Base-by-base conservation (phyloP, 2,329 filamentous ascomycete species). In the Fusarium sp. region DNA sequence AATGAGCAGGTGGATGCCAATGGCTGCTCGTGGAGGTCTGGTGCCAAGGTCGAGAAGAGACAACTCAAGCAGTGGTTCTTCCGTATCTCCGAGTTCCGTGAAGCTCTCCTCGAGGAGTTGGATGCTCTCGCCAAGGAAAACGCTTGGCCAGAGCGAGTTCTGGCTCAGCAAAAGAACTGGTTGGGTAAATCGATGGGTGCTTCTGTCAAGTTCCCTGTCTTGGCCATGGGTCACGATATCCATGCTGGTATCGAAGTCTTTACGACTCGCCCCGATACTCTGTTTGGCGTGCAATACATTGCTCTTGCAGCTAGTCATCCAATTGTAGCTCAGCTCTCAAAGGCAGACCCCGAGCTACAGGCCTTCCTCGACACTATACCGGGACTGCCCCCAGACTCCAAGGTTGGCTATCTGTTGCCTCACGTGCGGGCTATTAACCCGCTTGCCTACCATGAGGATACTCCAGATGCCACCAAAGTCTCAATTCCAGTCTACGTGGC, bases 1-100 rank as follows among this genome's bases (percentile, higher is more conserved):
- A 98, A 98, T 81, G 95, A 98, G 83, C 95, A 98, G 83, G 94
- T 97, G n/a, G 94, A 97, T 80, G 88, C 93, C 59, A 92, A 94
- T 79, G 95, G 95, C 35, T 90, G 87, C 77, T 97, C 95, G 2
- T 98, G 95, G 95, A 90, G 95, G 66, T 97, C 94, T 2, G 95
- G 95, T 11, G 95, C 94, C 59, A 92, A 93, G 80, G 94, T 97
- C 20, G 93, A 97, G 83, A 93, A 95, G 84, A 87, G 90, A 68
- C 90, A 90, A 76, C 86, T 97, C 57, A 94, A 93, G 83, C 95
- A 98, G 82, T 98, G 95, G 95, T 97, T 97, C 81, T 90, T 97
- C 73, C 92, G 91, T 72, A 97, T 97, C 78, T 96, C 94, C 5
- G 89, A 90, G 58, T 97, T 94, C 79, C 91, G 93, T 71, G 91